Conservation (phyloP, 805 yeast species). For the Cyberlindnera amylophila region DNA sequence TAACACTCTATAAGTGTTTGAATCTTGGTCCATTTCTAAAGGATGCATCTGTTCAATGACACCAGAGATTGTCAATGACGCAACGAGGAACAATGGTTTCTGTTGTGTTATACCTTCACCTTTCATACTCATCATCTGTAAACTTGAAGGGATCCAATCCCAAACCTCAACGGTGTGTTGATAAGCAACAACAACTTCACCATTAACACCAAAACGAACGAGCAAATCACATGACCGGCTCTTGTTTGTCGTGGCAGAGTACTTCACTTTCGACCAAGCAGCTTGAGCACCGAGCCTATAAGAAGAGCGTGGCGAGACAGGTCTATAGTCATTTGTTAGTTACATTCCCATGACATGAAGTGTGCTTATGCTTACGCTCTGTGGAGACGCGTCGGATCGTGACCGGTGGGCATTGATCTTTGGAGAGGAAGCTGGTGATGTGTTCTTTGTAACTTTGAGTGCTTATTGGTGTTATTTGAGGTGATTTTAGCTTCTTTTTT, state of each 20-base stretch:
- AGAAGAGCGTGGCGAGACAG: slow-evolving; percentile 23
- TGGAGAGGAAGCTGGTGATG: neutral
- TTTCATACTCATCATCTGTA: slow-evolving; percentile 15
- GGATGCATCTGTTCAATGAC: slow-evolving; percentile 27
- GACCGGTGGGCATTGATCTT: slow-evolving; percentile 27
- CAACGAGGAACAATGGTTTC: slow-evolving; percentile 29
- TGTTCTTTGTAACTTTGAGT: too few species aligned
- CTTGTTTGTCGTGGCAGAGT: slow-evolving; percentile 1
- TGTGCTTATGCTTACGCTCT: slow-evolving; percentile 23
- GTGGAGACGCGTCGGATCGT: slow-evolving; percentile 28
- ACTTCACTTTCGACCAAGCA: slow-evolving; percentile 28
- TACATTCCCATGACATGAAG: too few species aligned
- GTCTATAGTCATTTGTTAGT: slow-evolving; percentile 15
- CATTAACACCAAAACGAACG: slow-evolving; percentile 31
- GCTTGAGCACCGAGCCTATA: slow-evolving; percentile 24
- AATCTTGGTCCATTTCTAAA: slow-evolving; percentile 22
- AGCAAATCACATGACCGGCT: neutral
- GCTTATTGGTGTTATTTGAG: neutral
- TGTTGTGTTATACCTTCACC: too few species aligned
- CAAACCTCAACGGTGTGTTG: slow-evolving; percentile 33
- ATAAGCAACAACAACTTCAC: slow-evolving; percentile 33
- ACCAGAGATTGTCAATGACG: slow-evolving; percentile 15
- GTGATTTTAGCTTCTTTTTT: too few species aligned
- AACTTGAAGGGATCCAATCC: slow-evolving; percentile 35
- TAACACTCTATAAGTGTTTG: slow-evolving; percentile 23